phyloP scores from a whole-genome alignment of 345 rosid species.

The Hevea brasiliensis region DNA sequence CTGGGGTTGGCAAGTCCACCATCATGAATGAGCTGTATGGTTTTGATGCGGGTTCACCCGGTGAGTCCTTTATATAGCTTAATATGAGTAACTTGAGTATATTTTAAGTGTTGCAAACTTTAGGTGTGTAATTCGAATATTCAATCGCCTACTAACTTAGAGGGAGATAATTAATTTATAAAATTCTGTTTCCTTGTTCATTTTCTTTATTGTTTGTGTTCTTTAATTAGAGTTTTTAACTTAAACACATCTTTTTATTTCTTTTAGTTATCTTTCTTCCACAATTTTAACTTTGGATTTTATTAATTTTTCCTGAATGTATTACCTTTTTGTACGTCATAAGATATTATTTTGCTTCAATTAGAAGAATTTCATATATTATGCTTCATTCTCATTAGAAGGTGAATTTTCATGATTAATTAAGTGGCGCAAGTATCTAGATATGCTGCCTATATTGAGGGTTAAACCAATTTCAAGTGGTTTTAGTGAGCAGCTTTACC shows the following conservation, averaged over 20 bases:
- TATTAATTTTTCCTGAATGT: background rate
- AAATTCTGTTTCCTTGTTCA: too few relatives aligned
- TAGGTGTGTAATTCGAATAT: too few relatives aligned
- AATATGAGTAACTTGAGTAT: too few relatives aligned
- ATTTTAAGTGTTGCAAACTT: background rate
- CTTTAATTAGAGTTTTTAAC: too few relatives aligned
- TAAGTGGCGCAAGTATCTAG: background rate
- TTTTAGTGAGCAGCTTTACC: background rate
- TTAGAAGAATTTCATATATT: background rate
- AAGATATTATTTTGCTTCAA: background rate
- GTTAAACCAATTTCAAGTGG: background rate
- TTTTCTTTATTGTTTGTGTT: background rate
- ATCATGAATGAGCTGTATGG: slow-evolving; percentile 83
- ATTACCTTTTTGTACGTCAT: background rate
- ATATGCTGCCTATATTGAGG: background rate
- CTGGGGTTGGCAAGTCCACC: slow-evolving; percentile 79
- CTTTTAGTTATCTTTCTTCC: background rate
- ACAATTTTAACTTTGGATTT: background rate
- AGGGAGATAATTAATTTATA: too few relatives aligned
- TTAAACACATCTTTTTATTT: background rate
- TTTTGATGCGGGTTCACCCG: slow-evolving; percentile 65
- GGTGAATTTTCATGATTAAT: background rate
- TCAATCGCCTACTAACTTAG: too few relatives aligned
- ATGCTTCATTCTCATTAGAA: background rate
- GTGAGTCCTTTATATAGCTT: slow-evolving; percentile 31